Conservation (phyloP, 306 rosid genomes). For the Vigna trinervia region DNA sequence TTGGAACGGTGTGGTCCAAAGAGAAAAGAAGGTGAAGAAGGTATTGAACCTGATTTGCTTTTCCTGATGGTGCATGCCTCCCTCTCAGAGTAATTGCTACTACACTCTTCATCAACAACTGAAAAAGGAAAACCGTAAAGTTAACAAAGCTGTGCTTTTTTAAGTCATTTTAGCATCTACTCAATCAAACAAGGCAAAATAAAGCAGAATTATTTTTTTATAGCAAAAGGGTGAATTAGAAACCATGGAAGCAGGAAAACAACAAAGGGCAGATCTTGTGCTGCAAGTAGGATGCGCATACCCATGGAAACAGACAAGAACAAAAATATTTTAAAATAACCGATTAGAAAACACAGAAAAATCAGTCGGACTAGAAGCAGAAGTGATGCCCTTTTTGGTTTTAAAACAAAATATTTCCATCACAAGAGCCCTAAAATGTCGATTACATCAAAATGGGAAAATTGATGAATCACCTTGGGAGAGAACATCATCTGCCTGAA, state of each 20-base stretch:
- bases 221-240: conserved; percentile 26
- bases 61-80: conserved; percentile 81
- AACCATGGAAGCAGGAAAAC: conserved; percentile 50
- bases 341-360: conserved; percentile 27
- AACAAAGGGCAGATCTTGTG: conserved; percentile 66
- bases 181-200: conserved; percentile 39
- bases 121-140: conserved; percentile 60
- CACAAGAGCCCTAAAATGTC: conserved; percentile 35
- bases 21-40: conserved; percentile 48
- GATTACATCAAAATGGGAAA: conserved; percentile 46
- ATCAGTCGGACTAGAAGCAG: conserved; percentile 8
- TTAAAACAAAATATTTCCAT: conserved; percentile 40
- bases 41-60: conserved; percentile 85
- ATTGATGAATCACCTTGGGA: conserved; percentile 63
- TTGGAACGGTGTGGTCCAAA: conserved; percentile 68
- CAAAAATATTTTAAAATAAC: background rate
- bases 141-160: conserved; percentile 65
- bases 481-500: conserved; percentile 75
- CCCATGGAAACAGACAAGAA: conserved; percentile 36
- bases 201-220: conserved; percentile 37
- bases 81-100: conserved; percentile 69
- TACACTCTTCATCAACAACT: conserved; percentile 86
- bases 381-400: conserved; percentile 35
- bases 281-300: conserved; percentile 40
- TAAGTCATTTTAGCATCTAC: conserved; percentile 50